Evolutionary conservation across 768 basidiomycete genomes (phyloP).

Genomic region (Amanita subjunquillea): DNA sequence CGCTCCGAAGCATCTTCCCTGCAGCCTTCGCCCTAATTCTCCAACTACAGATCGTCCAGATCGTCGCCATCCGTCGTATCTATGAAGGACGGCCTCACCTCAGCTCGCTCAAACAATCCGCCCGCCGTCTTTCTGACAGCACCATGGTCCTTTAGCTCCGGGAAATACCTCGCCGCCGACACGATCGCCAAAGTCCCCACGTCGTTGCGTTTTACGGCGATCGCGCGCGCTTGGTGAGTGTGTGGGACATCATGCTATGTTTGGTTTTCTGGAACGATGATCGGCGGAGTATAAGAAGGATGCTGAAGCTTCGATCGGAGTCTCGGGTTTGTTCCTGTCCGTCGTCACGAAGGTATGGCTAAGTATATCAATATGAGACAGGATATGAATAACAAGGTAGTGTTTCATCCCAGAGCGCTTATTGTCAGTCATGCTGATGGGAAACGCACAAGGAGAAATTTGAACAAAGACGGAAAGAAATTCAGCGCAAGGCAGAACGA

Average conservation of each 20-base stretch:
- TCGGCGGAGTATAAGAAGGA: too few species aligned
- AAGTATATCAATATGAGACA: not conserved
- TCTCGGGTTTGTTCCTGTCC: not conserved
- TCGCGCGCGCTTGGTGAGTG: not conserved
- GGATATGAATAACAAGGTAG: not conserved
- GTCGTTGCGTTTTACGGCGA: not conserved
- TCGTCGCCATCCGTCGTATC: not conserved
- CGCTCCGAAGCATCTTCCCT: not conserved
- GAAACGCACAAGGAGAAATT: not conserved
- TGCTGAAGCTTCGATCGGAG: not conserved
- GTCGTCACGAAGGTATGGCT: not conserved
- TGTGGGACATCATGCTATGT: not conserved
- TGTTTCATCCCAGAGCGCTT: not conserved
- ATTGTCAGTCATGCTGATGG: not conserved
- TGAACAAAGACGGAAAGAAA: not conserved
- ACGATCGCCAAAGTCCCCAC: not conserved
- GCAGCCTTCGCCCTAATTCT: not conserved
- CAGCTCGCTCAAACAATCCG: not conserved
- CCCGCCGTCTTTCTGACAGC: not conserved
- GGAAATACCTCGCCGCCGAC: not conserved
- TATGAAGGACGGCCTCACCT: not conserved
- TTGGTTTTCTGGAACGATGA: not conserved
- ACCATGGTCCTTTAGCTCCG: not conserved
- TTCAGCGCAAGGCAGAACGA: not conserved
- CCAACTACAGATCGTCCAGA: not conserved